Conservation (phyloP, 805 yeast genomes). For the Yamadazyma olivae region DNA sequence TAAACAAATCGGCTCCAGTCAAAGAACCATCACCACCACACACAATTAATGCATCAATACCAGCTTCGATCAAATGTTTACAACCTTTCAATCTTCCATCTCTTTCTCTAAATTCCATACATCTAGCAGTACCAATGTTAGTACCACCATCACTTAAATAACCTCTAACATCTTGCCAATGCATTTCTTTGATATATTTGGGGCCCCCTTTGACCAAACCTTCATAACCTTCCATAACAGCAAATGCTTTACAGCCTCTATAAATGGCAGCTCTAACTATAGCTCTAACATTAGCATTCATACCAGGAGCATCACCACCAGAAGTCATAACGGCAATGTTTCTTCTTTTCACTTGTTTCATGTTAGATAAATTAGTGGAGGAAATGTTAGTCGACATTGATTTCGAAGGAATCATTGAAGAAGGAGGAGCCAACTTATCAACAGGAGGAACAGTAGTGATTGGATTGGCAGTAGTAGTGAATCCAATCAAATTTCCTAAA, state of each 20-base stretch:
- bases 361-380: constrained; percentile 15
- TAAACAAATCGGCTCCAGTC: constrained; percentile 94
- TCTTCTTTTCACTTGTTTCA: constrained; percentile 24
- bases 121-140: constrained; percentile 93
- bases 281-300: constrained; percentile 95
- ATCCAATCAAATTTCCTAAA: constrained; percentile 77
- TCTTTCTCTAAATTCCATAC: constrained; percentile 79
- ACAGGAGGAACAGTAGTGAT: constrained; percentile 48
- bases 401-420: constrained; percentile 12
- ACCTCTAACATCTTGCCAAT: constrained; percentile 95
- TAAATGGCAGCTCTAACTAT: constrained; percentile 90
- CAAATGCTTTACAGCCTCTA: constrained; percentile 86
- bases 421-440: constrained; percentile 23
- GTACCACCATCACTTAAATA: constrained; percentile 94
- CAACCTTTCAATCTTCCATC: constrained; percentile 83
- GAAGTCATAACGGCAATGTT: constrained; percentile 95
- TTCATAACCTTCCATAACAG: constrained; percentile 91
- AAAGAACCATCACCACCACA: constrained; percentile 99
- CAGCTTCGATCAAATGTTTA: constrained; percentile 75
- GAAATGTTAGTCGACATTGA: constrained; percentile 11
- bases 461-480: constrained; percentile 61
- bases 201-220: constrained; percentile 89
- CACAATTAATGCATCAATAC: constrained; percentile 92
- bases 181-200: constrained; percentile 65
- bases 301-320: constrained; percentile 99